These are phyloP conservation scores for Pseudogymnoascus pannorum DNA, from an alignment of 2,329 filamentous ascomycete species.

Conservation along the genomic window DNA sequence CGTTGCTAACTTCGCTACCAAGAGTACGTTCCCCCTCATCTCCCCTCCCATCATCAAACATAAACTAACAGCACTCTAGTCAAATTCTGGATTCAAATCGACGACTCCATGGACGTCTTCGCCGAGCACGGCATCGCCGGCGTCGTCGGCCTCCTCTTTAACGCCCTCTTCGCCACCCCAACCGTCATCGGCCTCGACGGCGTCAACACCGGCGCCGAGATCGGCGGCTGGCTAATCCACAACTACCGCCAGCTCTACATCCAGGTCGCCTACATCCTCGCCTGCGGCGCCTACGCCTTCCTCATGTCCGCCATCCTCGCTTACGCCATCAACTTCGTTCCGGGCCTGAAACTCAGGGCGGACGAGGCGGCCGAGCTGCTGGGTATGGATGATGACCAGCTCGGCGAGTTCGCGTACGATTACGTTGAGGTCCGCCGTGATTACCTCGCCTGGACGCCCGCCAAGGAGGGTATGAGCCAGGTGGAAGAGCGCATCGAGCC, in stretches of 20 bases:
- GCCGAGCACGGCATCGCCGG: slow-evolving; percentile 65
- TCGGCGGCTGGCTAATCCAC: slow-evolving; percentile 68
- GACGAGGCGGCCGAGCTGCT: slow-evolving; percentile 76
- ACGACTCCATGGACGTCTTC: slow-evolving; percentile 66
- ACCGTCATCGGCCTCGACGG: slow-evolving; percentile 69
- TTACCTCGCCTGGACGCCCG: slow-evolving; percentile 81
- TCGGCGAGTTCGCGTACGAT: slow-evolving; percentile 84
- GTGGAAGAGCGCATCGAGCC: slow-evolving; percentile 48
- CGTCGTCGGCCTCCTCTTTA: slow-evolving; percentile 64
- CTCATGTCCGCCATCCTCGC: slow-evolving; percentile 67
- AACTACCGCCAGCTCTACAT: slow-evolving; percentile 70
- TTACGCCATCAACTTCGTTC: slow-evolving; percentile 66
- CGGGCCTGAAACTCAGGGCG: slow-evolving; percentile 71
- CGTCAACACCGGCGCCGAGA: slow-evolving; percentile 57
- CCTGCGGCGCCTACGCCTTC: slow-evolving; percentile 61
- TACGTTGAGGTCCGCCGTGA: slow-evolving; percentile 84
- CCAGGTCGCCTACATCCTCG: slow-evolving; percentile 69
- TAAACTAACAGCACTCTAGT: slow-evolving; percentile 19
- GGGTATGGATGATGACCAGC: slow-evolving; percentile 85
- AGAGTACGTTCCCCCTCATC: slow-evolving; percentile 34
- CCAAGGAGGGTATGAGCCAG: slow-evolving; percentile 52
- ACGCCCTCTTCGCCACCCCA: slow-evolving; percentile 62
- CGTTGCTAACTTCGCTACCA: slow-evolving; percentile 61
- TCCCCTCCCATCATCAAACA: not conserved
- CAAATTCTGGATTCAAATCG: slow-evolving; percentile 50